Evolutionary conservation across 352 stramenopile genomes (phyloP), one percentile per base, ranked within the genome.

Genomic region (Globisporangium paroecandrum): DNA sequence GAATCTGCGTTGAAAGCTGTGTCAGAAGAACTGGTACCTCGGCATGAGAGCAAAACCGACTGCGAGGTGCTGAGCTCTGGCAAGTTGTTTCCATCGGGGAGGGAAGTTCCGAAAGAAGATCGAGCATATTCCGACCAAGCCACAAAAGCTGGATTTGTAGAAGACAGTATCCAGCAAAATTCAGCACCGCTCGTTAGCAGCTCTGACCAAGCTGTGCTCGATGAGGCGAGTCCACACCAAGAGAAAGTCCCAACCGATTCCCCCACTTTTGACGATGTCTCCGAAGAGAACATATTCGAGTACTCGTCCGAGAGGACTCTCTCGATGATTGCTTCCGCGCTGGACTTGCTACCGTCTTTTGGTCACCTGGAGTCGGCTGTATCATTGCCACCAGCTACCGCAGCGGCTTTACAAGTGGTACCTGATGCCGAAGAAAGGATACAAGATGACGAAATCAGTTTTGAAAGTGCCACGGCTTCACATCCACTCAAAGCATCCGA

Each of bases 291-390:
- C 49, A n/a, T 74, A 5, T 76, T 79, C 41, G 74, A 81, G 43
- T 79, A 81, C 47, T 81, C 77, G 18, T 79, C 77, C 27, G 66
- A 75, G 6, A 64, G 72, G 0, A 66, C 71, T 10, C 58, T 70
- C 22, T 75, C 76, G 27, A 77, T 66, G 66, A 86, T 86, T 24
- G 73, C 77, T 3, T 69, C 66, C 22, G 78, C 77, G 7, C 49
- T 86, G 56, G 68, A 76, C 36, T 65, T 81, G 61, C 61, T 84
- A 4, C 77, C 77, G 20, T 61, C 54, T 25, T 70, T 82, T 36
- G 25, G 43, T 7, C 9, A 32, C 15, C 34, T 56, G 22, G 41
- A 58, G 25, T 68, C 70, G 7, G 38, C 18, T 24, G 2, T 10
- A 43, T 60, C 27, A 9, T 9, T 22, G 22, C 18, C 24, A 6